A percentile compares a stretch with the other conserved stretches of the same genome.
Evolutionary conservation across 495 filamentous ascomycete genomes (phyloP).

Genomic region (Hyaloscypha variabilis): DNA sequence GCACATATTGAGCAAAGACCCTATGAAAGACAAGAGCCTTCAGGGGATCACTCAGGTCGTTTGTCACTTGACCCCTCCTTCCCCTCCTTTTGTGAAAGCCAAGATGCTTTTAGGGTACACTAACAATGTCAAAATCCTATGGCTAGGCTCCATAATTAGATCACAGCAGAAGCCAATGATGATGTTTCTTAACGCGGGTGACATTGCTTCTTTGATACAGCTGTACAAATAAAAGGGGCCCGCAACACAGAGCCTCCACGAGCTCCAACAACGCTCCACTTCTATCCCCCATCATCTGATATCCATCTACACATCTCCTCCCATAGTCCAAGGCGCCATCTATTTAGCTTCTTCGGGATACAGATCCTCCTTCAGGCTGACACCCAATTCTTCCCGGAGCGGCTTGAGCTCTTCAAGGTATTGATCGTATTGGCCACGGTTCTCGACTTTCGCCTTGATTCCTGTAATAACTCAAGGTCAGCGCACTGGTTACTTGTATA

Average conservation of each 20-base stretch:
- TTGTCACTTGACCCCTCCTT: no score
- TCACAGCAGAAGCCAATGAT: slow-evolving; percentile 9
- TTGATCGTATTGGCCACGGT: slow-evolving; percentile 94
- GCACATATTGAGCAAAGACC: no score
- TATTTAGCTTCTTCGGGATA: slow-evolving; percentile 67
- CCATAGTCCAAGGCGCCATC: slow-evolving; percentile 17
- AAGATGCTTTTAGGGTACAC: no score
- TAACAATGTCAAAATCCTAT: no score
- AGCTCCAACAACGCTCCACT: slow-evolving; percentile 13
- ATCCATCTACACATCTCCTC: slow-evolving; percentile 24
- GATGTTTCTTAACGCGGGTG: slow-evolving; percentile 19
- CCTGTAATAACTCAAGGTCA: slow-evolving; percentile 51
- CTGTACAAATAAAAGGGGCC: slow-evolving; percentile 29
- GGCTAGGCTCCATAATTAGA: no score
- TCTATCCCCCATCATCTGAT: slow-evolving; percentile 20
- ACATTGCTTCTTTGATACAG: slow-evolving; percentile 34
- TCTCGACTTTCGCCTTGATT: slow-evolving; percentile 99
- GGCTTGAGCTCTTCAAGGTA: slow-evolving; percentile 93
- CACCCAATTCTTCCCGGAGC: slow-evolving; percentile 90
- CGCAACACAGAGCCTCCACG: slow-evolving; percentile 23
- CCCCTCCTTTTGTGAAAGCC: neutral
- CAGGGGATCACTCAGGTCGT: no score
- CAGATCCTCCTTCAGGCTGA: slow-evolving; percentile 89
- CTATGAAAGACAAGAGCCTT: no score
- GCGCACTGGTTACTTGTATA: slow-evolving; percentile 7